Evolutionary conservation across 441 rosid genomes (phyloP), one percentile per base, ranked within the genome.

Genomic region (Pelargonium cotyledonis): DNA sequence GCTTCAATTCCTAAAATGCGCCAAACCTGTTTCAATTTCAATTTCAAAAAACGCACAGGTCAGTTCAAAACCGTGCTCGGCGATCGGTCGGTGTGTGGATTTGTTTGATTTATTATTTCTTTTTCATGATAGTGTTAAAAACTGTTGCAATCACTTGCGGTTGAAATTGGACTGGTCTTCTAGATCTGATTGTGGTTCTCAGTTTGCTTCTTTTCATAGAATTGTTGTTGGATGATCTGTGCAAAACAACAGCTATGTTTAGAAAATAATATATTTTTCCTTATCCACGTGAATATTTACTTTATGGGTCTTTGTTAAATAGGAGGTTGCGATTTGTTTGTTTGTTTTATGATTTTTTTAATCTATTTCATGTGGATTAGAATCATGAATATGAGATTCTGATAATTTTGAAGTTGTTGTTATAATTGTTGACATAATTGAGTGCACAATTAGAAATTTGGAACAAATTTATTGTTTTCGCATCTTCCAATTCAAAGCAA

Each of bases 151-250:
- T 43, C 47, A 7, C 47, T 7, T 43, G 47, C 18, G n/a, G 6
- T 53, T 7, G 2, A 47, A 7, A 53, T 53, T 6, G 58, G 58
- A 53, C 26, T 19, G 62, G 29, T 57, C 2, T 18, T 18, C 11
- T 18, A 57, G 62, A 57, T 57, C 62, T 57, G 62, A 57, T 57
- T 57, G 62, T 57, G 62, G 18, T 57, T 19, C 60, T 53, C 60
- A 8, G 1, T 15, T 53, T 53, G 58, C 8, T 55, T 16, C 9
- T 55, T 7, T 18, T 55, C 6, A 7, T 43, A 35, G 6, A 3
- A 7, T 7, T 10, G 2, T 43, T 43, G 5, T 10, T 43, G 26
- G 19, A 15, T 51, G 2, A 18, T 6, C 18, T 18, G 0, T 55
- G 10, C 9, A 6, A 5, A 3, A 6, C 0, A 8, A 15, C 6